Percentiles rank a stretch among this genome's conserved stretches.
Evolutionary conservation across 179 eudicot species (phyloP).

Genomic region (Silene noctiflora): DNA sequence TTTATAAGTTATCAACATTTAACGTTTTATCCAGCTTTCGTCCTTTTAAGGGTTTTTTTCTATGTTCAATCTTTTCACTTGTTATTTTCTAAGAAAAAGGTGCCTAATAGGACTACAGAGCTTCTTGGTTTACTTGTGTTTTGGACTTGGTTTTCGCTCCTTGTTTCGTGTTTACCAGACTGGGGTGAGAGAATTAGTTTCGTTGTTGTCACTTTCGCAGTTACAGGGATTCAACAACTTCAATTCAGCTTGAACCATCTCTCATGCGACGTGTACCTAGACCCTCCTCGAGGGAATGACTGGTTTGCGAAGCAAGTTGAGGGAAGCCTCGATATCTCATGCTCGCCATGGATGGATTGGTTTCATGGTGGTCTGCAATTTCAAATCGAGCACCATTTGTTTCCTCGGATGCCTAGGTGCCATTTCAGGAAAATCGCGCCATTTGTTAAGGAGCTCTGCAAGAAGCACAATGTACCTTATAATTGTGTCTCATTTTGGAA

Average conservation of each 20-base stretch:
- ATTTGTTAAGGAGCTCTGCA: slow-evolving; percentile 50
- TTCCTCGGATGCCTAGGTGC: slow-evolving; percentile 53
- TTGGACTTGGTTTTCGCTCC: slow-evolving; percentile 1
- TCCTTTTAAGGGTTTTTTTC: neutral
- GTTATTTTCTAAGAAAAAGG: neutral
- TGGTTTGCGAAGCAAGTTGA: slow-evolving; percentile 57
- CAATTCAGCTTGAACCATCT: slow-evolving; percentile 59
- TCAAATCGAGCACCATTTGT: slow-evolving; percentile 60
- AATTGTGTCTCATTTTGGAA: slow-evolving; percentile 41
- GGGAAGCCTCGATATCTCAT: slow-evolving; percentile 42
- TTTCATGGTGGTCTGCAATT: slow-evolving; percentile 66
- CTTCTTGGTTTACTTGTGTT: neutral
- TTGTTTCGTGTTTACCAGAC: neutral
- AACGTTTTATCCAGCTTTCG: neutral
- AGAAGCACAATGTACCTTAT: slow-evolving; percentile 50
- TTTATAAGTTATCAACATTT: neutral
- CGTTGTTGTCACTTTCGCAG: slow-evolving; percentile 32
- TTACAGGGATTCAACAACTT: slow-evolving; percentile 52
- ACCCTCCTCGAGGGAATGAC: slow-evolving; percentile 39
- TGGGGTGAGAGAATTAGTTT: slow-evolving; percentile 10
- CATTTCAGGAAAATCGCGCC: slow-evolving; percentile 54
- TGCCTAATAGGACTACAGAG: neutral
- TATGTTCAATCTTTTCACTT: neutral
- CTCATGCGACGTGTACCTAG: slow-evolving; percentile 41
- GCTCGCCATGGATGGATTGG: slow-evolving; percentile 72